These are phyloP conservation scores for Thymus quinquecostatus DNA, from an alignment of 257 asterid genomes.

Conservation along the genomic window DNA sequence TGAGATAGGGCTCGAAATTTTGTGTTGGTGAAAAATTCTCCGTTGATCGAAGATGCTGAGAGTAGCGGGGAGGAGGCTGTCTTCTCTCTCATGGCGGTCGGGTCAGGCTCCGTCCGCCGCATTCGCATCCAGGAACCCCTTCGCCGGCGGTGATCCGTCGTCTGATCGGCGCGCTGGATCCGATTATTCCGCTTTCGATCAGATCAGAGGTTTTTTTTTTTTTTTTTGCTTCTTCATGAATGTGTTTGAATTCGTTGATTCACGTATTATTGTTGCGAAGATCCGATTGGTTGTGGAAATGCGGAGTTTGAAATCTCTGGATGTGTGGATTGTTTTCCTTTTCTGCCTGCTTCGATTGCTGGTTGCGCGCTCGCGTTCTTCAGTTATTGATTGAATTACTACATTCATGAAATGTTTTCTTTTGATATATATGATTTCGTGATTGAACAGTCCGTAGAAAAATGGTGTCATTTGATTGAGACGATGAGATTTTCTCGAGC, in stretches of 20 bases:
- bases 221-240: constrained; percentile 20
- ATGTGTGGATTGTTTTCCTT: not conserved
- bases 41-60: constrained; percentile 55
- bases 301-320: not conserved
- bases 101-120: constrained; percentile 51
- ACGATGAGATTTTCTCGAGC: not conserved
- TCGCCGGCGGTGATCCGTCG: constrained; percentile 43
- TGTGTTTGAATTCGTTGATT: not conserved
- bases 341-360: not conserved
- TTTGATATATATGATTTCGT: not conserved
- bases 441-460: not conserved
- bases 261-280: not conserved
- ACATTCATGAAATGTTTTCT: not conserved
- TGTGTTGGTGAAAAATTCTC: not conserved
- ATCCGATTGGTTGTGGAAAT: constrained; percentile 12
- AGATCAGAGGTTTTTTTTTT: constrained; percentile 53
- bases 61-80: constrained; percentile 67
- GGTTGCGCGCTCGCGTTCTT: not conserved
- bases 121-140: constrained; percentile 37
- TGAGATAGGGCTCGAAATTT: not conserved
- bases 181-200: constrained; percentile 35
- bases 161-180: constrained; percentile 42
- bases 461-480: not conserved
- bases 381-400: constrained; percentile 3
- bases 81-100: constrained; percentile 58